A percentile compares a stretch with the other conserved stretches of the same genome.
phyloP scores from a whole-genome alignment of 176 grass and related monocot genomes.

The Aegilops tauschii region DNA sequence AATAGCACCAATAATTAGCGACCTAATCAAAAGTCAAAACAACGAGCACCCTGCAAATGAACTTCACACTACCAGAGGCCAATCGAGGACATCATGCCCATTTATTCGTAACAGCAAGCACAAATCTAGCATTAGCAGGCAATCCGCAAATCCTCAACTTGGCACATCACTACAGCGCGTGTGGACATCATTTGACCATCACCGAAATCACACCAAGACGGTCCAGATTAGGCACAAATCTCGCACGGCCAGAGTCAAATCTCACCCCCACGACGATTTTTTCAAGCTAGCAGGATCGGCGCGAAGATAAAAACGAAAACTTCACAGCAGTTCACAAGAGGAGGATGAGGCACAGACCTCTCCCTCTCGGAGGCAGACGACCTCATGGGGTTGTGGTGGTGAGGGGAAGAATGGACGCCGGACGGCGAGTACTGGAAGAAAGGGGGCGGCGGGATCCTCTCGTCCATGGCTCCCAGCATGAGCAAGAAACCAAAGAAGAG shows the following conservation, averaged over 20 bases:
- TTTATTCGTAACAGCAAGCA: slow-evolving; percentile 13
- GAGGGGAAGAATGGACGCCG: slow-evolving; percentile 76
- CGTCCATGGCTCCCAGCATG: slow-evolving; percentile 58
- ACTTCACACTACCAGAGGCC: not conserved
- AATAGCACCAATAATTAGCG: not conserved
- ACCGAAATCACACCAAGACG: slow-evolving; percentile 5
- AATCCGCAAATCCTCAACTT: not conserved
- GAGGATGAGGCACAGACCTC: slow-evolving; percentile 42
- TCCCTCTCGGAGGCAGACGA: slow-evolving; percentile 78
- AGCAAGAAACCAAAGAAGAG: slow-evolving; percentile 8
- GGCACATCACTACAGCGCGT: not conserved
- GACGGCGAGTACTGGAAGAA: slow-evolving; percentile 88
- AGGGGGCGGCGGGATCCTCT: slow-evolving; percentile 61
- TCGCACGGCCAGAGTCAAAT: not conserved
- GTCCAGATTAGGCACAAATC: slow-evolving; percentile 41
- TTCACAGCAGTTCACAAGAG: not conserved
- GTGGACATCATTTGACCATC: slow-evolving; percentile 17
- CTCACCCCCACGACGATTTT: not conserved
- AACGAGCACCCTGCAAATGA: not conserved
- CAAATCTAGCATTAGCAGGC: slow-evolving; percentile 15
- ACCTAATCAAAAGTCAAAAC: slow-evolving; percentile 15
- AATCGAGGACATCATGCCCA: slow-evolving; percentile 8
- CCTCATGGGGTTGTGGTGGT: slow-evolving; percentile 57
- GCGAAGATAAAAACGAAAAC: not conserved
- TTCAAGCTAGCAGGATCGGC: not conserved